Conservation (phyloP, 2,329 filamentous ascomycete species). For the Neofusicoccum kwambonambiense region DNA sequence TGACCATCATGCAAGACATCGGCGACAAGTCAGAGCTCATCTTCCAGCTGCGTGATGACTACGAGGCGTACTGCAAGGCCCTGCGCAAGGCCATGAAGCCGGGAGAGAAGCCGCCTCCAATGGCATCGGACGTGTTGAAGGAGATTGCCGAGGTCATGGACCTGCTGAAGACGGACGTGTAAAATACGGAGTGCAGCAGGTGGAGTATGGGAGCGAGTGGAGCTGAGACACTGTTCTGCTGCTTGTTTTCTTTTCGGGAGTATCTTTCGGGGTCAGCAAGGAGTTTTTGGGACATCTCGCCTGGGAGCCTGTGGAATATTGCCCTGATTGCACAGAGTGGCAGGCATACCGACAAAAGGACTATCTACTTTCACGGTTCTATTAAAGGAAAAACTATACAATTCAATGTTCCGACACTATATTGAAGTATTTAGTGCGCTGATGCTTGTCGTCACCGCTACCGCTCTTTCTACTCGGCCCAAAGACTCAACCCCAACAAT, state of each 20-base stretch:
- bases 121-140: background rate
- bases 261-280: background rate
- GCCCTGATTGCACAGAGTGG: background rate
- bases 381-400: background rate
- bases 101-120: background rate
- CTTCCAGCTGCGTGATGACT: slow-evolving; percentile 3
- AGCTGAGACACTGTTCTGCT: no score
- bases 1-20: slow-evolving; percentile 12
- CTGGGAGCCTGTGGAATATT: background rate
- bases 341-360: background rate
- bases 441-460: no score
- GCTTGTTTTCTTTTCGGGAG: background rate
- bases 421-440: no score
- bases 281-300: background rate
- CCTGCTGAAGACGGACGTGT: background rate
- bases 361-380: background rate
- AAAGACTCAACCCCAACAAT: no score
- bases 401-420: no score
- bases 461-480: no score
- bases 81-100: background rate
- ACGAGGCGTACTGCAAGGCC: background rate
- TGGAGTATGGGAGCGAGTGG: no score
- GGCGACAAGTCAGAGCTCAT: background rate
- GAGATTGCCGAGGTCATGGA: slow-evolving; percentile 10
- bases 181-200: background rate